Base-by-base conservation (phyloP, 805 yeast genomes). In the Monosporozyma aerobia region DNA sequence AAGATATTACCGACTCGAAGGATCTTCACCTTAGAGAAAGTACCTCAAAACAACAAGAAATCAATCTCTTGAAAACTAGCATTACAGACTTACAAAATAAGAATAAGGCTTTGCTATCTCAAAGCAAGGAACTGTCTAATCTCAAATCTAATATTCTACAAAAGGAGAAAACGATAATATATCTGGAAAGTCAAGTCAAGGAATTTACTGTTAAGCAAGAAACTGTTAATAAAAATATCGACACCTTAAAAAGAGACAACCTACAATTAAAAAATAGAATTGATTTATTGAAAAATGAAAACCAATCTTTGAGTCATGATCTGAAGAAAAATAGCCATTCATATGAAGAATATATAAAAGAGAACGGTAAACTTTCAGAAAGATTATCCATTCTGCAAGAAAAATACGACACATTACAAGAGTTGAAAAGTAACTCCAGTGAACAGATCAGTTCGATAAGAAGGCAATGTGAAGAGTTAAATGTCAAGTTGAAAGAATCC, bases 391-490 rank as follows among this genome's bases (percentile, higher is more conserved):
- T 70, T 5, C 55, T 73, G 33, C 72, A 68, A 51, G 73, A 69
- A 50, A 71, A 74, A 53, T 68, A 66, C 47, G 71, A 71, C 50
- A 68, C 71, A 13, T 53, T 71, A 19, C 70, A 73, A 53, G 66
- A 65, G 40, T 48, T 69, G 37, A 71, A 71, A 47, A 58, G 69
- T 14, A 71, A 70, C 51, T 69, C 75, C 1, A 71, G 59, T 49
- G 78, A 74, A 27, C 77, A 75, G 53, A 70, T 74, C 8, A 83
- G 78, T 41, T 58, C 73, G 0, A 60, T 80, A 54, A 83, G 78
- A 59, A 83, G 80, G 57, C 89, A 87, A 63, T 79, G 82, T 54
- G 92, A 87, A 50, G 96, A 88, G 60, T 65, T 86, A 49, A 63
- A 76, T 2, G 77, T 85, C 76, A 80, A 86, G 51, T 69, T 82